Conservation (phyloP, 768 basidiomycete species). For the Phanerochaete sordida region DNA sequence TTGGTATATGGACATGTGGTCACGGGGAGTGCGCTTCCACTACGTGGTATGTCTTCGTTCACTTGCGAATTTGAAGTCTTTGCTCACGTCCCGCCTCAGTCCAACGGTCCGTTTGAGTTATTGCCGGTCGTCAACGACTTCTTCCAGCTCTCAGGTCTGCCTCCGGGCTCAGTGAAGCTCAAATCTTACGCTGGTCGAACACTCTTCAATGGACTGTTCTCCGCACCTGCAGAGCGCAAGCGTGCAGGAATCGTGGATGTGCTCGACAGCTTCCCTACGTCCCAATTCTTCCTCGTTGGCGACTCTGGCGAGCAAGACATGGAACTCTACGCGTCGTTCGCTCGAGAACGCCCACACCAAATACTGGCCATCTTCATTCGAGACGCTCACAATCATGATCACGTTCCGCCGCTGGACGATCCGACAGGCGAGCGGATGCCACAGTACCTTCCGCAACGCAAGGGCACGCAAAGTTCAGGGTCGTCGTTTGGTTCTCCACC, state of each 20-base stretch:
- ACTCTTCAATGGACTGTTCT: slow-evolving; percentile 78
- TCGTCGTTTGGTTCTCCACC: neutral
- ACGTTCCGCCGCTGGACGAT: slow-evolving; percentile 47
- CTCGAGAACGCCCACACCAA: slow-evolving; percentile 63
- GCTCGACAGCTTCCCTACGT: slow-evolving; percentile 67
- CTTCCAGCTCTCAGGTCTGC: slow-evolving; percentile 64
- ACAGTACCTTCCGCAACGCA: neutral
- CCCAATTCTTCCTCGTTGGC: slow-evolving; percentile 81
- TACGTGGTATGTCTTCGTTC: slow-evolving; percentile 66
- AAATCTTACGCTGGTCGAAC: slow-evolving; percentile 84
- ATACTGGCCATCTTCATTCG: slow-evolving; percentile 82
- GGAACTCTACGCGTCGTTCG: slow-evolving; percentile 81
- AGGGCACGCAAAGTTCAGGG: neutral
- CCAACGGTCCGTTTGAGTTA: slow-evolving; percentile 85
- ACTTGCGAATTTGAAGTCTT: slow-evolving; percentile 5
- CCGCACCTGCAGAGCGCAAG: slow-evolving; percentile 81
- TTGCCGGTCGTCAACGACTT: slow-evolving; percentile 78
- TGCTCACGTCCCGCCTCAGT: slow-evolving; percentile 37
- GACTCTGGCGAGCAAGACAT: slow-evolving; percentile 96
- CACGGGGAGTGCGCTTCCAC: slow-evolving; percentile 73
- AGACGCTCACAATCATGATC: slow-evolving; percentile 50
- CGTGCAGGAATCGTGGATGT: slow-evolving; percentile 76
- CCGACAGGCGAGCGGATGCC: slow-evolving; percentile 47
- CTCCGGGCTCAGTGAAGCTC: slow-evolving; percentile 74
- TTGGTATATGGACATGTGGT: slow-evolving; percentile 72